Base-by-base conservation (phyloP, 2,329 filamentous ascomycete genomes). In the Dothiorella sarmentorum region DNA sequence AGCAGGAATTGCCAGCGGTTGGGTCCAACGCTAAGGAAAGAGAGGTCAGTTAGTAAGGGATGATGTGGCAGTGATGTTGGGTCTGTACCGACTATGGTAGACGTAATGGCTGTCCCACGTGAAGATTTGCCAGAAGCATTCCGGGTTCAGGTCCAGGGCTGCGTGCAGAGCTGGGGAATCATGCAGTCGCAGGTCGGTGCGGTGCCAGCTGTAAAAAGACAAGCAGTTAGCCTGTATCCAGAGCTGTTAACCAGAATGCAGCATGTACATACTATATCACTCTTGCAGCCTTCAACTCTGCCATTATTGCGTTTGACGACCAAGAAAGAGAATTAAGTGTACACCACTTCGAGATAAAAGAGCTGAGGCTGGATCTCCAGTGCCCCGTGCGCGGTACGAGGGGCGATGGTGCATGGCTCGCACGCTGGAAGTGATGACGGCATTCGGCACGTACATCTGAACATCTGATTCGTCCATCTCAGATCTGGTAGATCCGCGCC, bases 91-190 rank as follows among this genome's bases (percentile, higher is more conserved):
- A 1, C 85, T 84, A 29, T 81, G 81, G 68, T 90, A 91, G 24
- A 91, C 87, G 68, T 91, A 91, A 69, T 91, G 87, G 59, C 88
- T 88, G 68, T 91, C 88, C 87, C 88, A 92, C 1, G 86, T 90
- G 80, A 89, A 92, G 44, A 91, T 82, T 0, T 88, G 88, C 77
- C 87, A 91, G 24, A 92, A 75, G 18, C 81, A 83, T 55, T 82
- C 81, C 1, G 88, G 87, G 0, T 88, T 78, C 6, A 91, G 77
- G 60, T 88, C 85, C 7, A 92, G 73, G 0, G 89, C 89, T 2
- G 87, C 87, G 69, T 85, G 81, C 24, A 92, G 76, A 1, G 87
- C 88, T 7, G 88, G 88, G 0, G 87, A 90, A 71, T 91, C 89
- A 72, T 91, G 88, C 2, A 92, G 81, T 18, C 89, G 85, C 10